Conservation (phyloP, 2,329 filamentous ascomycete species). For the Hirsutella rhossiliensis region DNA sequence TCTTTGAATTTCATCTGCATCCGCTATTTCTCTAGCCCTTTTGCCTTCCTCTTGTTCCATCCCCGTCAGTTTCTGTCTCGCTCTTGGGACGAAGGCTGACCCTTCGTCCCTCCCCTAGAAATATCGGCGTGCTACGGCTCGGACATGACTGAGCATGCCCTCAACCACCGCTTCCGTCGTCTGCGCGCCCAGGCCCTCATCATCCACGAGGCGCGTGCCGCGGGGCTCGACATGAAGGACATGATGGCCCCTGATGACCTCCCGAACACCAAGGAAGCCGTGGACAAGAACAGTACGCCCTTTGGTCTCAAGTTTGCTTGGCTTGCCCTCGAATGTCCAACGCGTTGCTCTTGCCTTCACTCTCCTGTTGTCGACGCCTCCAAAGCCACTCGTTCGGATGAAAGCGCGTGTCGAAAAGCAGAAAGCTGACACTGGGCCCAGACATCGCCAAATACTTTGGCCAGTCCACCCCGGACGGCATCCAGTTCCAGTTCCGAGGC, state of each 20-base stretch:
- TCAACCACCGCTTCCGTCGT: constrained; percentile 40
- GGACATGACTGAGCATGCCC: constrained; percentile 32
- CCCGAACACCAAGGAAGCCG: constrained; percentile 23
- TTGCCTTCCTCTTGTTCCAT: too few species aligned
- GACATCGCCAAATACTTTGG: constrained; percentile 49
- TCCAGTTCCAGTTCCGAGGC: constrained; percentile 47
- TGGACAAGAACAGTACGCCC: constrained; percentile 30
- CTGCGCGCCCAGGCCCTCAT: constrained; percentile 29
- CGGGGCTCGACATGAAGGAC: constrained; percentile 29
- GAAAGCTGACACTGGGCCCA: constrained; percentile 12
- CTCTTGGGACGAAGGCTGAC: constrained; percentile 13
- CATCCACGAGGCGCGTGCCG: constrained; percentile 21
- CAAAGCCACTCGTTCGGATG: background rate
- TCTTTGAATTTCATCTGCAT: background rate
- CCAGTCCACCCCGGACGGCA: constrained; percentile 42
- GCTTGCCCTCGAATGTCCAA: too few species aligned
- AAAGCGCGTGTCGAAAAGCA: background rate
- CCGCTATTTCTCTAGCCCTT: too few species aligned
- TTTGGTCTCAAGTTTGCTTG: too few species aligned
- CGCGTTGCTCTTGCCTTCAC: too few species aligned
- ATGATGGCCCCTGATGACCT: constrained; percentile 23
- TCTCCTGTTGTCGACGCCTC: background rate
- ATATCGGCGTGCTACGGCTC: constrained; percentile 35
- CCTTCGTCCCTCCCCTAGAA: constrained; percentile 22
- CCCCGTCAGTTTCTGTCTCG: background rate